Evolutionary conservation across 2,329 filamentous ascomycete species (phyloP), one percentile per base, ranked within the genome.

Genomic region (Aspergillus texensis): DNA sequence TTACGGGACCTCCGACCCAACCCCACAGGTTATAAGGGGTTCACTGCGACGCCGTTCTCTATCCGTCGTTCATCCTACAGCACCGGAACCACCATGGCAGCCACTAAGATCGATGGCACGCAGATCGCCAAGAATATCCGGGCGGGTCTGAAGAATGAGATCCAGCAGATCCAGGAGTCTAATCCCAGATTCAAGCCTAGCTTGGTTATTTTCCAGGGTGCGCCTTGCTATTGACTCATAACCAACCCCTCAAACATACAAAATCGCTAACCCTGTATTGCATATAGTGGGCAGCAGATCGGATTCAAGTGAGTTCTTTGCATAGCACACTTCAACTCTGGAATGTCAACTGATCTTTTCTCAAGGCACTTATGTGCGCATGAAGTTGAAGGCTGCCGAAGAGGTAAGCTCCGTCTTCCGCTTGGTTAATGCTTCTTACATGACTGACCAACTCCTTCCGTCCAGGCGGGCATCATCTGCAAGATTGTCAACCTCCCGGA

Each of bases 361-460:
- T 67, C 62, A 74, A 94, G 91, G 90, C 75, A 98, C 94, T 58
- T 99, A 99, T 91, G 94, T 99, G 81, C 94, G 94, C 82, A 99
- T 99, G 95, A 99, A 99, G 84, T 83, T 97, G 75, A 99, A 97
- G 86, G 95, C 95, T 69, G 95, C 95, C 63, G 85, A 92, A 78
- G 95, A 98, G 86, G 91, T 93, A 83, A 71, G 81, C 60, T 62
- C 28, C 21, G 21, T 4, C 56, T 21, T 36, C n/a, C 10, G 5
- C 52, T 21, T 21, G 32, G 11, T 2, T 4, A 24, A 21, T 55
- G n/a, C 52, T 28, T 28, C n/a, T 36, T 6, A 32, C 21, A 34
- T 55, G 34, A 24, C 52, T 55, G 53, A 50, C 43, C 48, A 34
- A 57, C 50, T 32, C 55, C 55, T 21, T 64, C 55, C 54, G 28